phyloP scores from a whole-genome alignment of 2,329 filamentous ascomycete genomes.

The Blastomyces emzantsi region DNA sequence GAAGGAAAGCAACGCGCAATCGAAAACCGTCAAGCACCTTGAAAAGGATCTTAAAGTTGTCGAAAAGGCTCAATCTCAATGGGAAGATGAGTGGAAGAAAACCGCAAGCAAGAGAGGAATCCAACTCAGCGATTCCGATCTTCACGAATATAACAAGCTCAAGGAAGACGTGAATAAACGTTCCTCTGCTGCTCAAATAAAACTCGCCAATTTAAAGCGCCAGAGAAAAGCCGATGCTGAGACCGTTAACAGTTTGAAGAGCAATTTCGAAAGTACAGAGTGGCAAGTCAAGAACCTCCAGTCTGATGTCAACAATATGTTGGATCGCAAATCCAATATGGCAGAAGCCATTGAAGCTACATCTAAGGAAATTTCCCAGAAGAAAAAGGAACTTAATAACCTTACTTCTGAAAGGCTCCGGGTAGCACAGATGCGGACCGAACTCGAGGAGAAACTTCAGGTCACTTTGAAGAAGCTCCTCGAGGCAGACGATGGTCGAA shows the following conservation, averaged over 20 bases:
- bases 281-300: constrained; percentile 65
- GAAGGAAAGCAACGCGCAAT: constrained; percentile 68
- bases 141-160: constrained; percentile 80
- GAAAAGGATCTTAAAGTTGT: constrained; percentile 73
- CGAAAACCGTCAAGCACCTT: constrained; percentile 58
- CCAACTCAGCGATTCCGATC: constrained; percentile 73
- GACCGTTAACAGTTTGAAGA: constrained; percentile 78
- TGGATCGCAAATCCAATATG: constrained; percentile 57
- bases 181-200: constrained; percentile 69
- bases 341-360: constrained; percentile 57
- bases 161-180: constrained; percentile 76
- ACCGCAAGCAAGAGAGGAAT: constrained; percentile 78
- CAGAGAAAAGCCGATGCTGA: constrained; percentile 88
- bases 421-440: constrained; percentile 70
- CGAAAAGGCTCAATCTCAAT: constrained; percentile 81
- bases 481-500: constrained; percentile 74
- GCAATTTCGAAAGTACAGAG: constrained; percentile 72
- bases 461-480: constrained; percentile 71
- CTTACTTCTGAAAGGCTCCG: constrained; percentile 75
- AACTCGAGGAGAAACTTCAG: constrained; percentile 85
- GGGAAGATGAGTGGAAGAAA: constrained; percentile 79
- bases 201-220: constrained; percentile 75
- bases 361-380: constrained; percentile 68
- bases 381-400: constrained; percentile 85
- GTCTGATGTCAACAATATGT: constrained; percentile 58